These are phyloP conservation scores for Nematocida sp. DNA, from an alignment of 371 early-diverging fungal species.

Conservation along the genomic window DNA sequence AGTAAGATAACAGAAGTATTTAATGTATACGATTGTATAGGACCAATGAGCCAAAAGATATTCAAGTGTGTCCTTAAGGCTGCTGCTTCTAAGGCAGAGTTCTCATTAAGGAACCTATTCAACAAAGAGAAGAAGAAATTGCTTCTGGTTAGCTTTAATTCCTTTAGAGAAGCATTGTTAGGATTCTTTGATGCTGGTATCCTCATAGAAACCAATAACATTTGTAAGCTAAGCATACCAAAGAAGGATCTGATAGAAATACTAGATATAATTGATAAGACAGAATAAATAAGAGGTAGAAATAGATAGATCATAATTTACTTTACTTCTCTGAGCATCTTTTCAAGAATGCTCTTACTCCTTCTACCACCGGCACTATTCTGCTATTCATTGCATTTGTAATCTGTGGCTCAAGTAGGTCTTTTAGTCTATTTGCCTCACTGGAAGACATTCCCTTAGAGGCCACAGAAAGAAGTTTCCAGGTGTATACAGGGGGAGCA, in stretches of 20 bases:
- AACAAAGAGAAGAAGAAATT: conserved; percentile 45
- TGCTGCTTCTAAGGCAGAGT: conserved; percentile 30
- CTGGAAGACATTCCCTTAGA: background rate
- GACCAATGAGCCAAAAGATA: conserved; percentile 27
- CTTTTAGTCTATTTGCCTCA: background rate
- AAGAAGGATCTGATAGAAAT: conserved; percentile 43
- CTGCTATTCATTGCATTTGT: conserved; percentile 10
- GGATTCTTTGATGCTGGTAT: conserved; percentile 37
- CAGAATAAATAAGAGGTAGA: background rate
- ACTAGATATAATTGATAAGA: conserved; percentile 7
- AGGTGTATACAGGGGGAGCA: background rate
- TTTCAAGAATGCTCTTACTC: conserved; percentile 18
- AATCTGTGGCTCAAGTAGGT: conserved; percentile 21
- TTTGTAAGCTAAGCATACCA: conserved; percentile 30
- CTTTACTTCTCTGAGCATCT: conserved; percentile 15
- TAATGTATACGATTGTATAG: conserved; percentile 49
- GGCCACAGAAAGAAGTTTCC: conserved; percentile 9
- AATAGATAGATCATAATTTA: background rate
- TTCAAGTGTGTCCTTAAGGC: conserved; percentile 8
- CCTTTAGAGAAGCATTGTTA: conserved; percentile 44
- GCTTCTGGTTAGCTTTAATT: conserved; percentile 10
- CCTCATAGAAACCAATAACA: conserved; percentile 13
- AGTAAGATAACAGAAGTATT: conserved; percentile 2
- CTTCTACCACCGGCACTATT: conserved; percentile 18
- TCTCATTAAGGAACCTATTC: conserved; percentile 41